Conservation (phyloP, 768 basidiomycete genomes). For the Podaxis carcinomalis region DNA sequence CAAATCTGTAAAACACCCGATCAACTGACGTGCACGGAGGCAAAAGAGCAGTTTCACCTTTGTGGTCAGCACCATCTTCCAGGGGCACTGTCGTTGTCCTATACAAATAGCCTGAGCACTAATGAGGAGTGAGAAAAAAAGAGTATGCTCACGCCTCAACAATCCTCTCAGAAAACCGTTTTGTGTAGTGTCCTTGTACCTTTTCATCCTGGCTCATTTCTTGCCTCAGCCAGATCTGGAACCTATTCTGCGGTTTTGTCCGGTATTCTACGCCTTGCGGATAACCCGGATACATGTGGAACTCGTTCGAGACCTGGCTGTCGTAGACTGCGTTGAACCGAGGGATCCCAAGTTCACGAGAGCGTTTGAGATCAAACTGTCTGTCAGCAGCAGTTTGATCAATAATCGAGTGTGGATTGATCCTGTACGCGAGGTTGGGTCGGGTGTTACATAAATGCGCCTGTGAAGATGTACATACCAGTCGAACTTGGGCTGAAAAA, state of each 20-base stretch:
- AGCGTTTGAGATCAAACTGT: constrained; percentile 22
- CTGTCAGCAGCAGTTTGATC: constrained; percentile 20
- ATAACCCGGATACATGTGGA: constrained; percentile 40
- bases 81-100: constrained; percentile 58
- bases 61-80: constrained; percentile 43
- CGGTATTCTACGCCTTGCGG: constrained; percentile 37
- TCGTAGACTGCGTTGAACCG: constrained; percentile 35
- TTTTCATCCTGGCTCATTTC: constrained; percentile 23
- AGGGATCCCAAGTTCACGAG: constrained; percentile 35
- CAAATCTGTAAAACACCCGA: constrained; percentile 29
- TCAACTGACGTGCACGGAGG: neutral
- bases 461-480: constrained; percentile 39
- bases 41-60: constrained; percentile 30
- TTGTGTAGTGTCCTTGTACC: constrained; percentile 57
- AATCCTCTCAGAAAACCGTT: constrained; percentile 29
- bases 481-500: constrained; percentile 57
- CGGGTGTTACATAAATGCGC: neutral
- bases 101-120: neutral
- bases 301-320: constrained; percentile 9
- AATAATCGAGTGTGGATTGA: constrained; percentile 47
- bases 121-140: neutral
- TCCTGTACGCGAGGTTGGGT: constrained; percentile 33
- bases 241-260: constrained; percentile 40
- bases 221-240: constrained; percentile 32
- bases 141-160: constrained; percentile 47